phyloP scores from a whole-genome alignment of 768 basidiomycete genomes.

The Kondoa malvinella region DNA sequence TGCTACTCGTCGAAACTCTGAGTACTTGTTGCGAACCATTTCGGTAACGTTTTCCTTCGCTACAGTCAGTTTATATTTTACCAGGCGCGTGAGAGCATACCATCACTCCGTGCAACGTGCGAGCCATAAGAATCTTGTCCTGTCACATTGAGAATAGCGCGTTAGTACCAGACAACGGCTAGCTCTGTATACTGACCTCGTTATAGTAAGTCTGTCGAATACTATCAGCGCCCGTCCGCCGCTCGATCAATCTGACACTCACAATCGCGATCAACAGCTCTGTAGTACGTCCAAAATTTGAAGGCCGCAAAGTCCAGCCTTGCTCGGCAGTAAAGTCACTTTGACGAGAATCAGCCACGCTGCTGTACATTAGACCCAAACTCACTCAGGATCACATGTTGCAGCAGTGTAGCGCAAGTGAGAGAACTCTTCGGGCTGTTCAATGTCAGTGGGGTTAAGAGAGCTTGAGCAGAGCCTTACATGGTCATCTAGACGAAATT shows the following conservation, averaged over 20 bases:
- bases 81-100: no score
- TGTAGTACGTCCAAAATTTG: constrained; percentile 71
- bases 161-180: background rate
- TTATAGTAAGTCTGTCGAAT: constrained; percentile 43
- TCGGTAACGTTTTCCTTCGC: constrained; percentile 89
- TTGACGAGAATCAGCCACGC: constrained; percentile 43
- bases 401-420: constrained; percentile 93
- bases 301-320: constrained; percentile 71
- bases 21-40: constrained; percentile 88
- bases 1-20: constrained; percentile 70
- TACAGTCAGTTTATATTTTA: no score
- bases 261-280: constrained; percentile 89
- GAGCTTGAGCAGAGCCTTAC: no score
- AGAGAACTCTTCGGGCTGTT: constrained; percentile 58
- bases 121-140: constrained; percentile 14
- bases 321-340: constrained; percentile 55
- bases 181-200: constrained; percentile 55
- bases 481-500: constrained; percentile 6
- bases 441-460: no score
- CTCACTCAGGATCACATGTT: background rate
- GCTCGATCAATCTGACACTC: constrained; percentile 27
- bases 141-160: constrained; percentile 42
- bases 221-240: background rate
- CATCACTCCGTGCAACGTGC: constrained; percentile 87
- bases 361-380: background rate